Base-by-base conservation (phyloP, 1,284 basidiomycete genomes). In the Apiotrichum montevideense region DNA sequence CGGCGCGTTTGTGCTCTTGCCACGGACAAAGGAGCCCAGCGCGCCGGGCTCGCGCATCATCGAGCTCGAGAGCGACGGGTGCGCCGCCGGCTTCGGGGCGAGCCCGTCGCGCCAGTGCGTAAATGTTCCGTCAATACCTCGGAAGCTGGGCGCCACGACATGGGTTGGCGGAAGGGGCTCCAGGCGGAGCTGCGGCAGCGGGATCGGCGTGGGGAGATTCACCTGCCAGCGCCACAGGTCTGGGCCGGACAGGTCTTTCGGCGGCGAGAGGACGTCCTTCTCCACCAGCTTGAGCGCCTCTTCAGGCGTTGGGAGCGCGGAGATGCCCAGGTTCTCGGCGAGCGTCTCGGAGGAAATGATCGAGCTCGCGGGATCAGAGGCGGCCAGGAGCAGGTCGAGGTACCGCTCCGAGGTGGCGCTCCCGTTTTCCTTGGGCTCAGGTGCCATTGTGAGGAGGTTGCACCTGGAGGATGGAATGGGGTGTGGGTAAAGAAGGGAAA, bases 1-100 rank as follows among this genome's bases (percentile, higher is more conserved):
- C 0, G 94, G 94, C 3, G 95, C 84, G 74, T 94, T 86, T 32
- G 88, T 88, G 35, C 90, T 88, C 75, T 94, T 96, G 49, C 94
- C 94, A 58, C 93, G 80, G 7, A 97, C 92, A 75, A 98, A 98
- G 62, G 85, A 87, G 62, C 83, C 82, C 47, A 79, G 80, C 1
- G 86, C 81, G 6, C 84, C 89, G 4, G 91, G 92, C 8, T 88
- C 87, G 56, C 93, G 84, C 57, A 87, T 84, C 59, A 95, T 80
- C 10, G 90, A 88, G 7, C 88, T 90, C 14, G 89, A 92, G 3
- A 86, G 87, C 5, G 87, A 78, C 2, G 64, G 87, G 82, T 64
- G 84, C 80, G 66, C 73, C 3, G 74, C 71, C 72, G 76, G 62
- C 77, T 73, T 64, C 71, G 84, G 73, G 0, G 75, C 69, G 10